Base-by-base conservation (phyloP, 2,329 filamentous ascomycete genomes). In the Penicillium sp. region DNA sequence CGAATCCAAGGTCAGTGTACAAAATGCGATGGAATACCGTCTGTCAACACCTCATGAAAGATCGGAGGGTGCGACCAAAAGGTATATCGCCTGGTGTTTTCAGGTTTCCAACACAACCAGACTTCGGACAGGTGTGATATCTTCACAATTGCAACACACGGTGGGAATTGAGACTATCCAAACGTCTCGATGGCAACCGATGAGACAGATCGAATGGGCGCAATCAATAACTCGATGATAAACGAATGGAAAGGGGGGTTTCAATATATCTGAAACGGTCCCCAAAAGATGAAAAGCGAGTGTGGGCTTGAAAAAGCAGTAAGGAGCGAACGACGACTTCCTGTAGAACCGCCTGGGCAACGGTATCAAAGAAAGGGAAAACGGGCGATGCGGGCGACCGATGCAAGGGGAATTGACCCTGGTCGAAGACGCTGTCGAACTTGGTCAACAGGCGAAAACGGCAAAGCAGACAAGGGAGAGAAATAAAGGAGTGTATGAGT, bases 401-500 rank as follows among this genome's bases (percentile, higher is more conserved):
- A 59, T 48, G 61, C 53, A 61, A 63, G 61, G 58, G 56, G 59
- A 51, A 57, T 60, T 63, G 53, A 49, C 60, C 62, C 61, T 61
- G 60, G 62, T 62, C 61, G 57, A 62, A 59, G 52, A 51, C 57
- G 51, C 58, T 54, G 35, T 52, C 45, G 49, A 47, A 27, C 36
- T 53, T 29, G 53, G 45, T 55, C 51, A 56, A 49, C 55, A 48
- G 42, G 30, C 35, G 51, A 55, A 47, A 16, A 56, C 44, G 53
- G 57, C 44, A 56, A 54, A 60, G 53, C 56, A 60, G 45, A 56
- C 56, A 51, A 61, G 41, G 36, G 49, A 58, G 47, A 46, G 54
- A 63, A 64, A 61, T 47, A 62, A 65, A 62, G 57, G 59, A 64
- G 56, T 60, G 57, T 60, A 64, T 66, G 55, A 57, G 57, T 63